These are phyloP conservation scores for Penicillium herquei DNA, from an alignment of 495 filamentous ascomycete genomes.

Conservation along the genomic window DNA sequence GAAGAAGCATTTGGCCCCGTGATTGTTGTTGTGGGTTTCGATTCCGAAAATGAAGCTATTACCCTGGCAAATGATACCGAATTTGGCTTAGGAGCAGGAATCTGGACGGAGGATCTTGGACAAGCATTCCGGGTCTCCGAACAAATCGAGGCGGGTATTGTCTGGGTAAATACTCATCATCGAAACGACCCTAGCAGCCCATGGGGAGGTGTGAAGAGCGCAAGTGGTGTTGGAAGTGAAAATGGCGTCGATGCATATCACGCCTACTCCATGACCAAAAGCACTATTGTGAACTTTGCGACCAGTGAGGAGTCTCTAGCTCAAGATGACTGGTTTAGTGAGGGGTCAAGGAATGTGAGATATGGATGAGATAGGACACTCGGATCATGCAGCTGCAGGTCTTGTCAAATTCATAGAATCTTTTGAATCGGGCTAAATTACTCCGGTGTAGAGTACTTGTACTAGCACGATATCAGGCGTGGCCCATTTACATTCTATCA, in stretches of 20 bases:
- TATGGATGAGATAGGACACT: constrained; percentile 14
- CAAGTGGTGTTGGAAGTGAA: constrained; percentile 28
- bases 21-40: constrained; percentile 38
- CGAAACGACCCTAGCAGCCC: constrained; percentile 28
- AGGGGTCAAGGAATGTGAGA: constrained; percentile 8
- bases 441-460: too few relatives aligned
- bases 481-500: too few relatives aligned
- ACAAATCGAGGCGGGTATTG: constrained; percentile 51
- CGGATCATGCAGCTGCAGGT: not conserved
- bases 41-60: constrained; percentile 40
- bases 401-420: not conserved
- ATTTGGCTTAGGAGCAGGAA: constrained; percentile 40
- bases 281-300: constrained; percentile 27
- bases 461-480: too few relatives aligned
- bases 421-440: not conserved
- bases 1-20: constrained; percentile 53
- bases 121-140: constrained; percentile 48
- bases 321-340: constrained; percentile 26
- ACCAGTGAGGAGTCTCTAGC: constrained; percentile 15
- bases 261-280: constrained; percentile 23
- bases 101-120: constrained; percentile 54
- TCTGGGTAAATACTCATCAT: constrained; percentile 49
- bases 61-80: constrained; percentile 40
- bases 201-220: constrained; percentile 22
- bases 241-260: constrained; percentile 27